Evolutionary conservation across 1,284 basidiomycete species (phyloP).

Genomic region (Cryptococcus maquisensis): DNA sequence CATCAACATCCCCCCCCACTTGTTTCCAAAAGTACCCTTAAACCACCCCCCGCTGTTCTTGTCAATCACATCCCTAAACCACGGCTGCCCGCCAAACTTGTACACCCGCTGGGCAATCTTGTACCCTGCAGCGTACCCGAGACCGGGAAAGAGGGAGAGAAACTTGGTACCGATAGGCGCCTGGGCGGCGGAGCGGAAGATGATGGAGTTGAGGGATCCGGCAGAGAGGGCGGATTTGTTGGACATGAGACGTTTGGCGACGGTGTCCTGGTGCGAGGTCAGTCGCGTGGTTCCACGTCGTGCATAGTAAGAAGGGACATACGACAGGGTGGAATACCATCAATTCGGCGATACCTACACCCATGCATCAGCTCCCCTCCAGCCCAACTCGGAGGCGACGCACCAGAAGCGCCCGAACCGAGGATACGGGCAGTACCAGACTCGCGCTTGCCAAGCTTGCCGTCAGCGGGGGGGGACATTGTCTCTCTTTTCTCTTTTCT

Average conservation of each 20-base stretch:
- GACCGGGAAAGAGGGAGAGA: conserved; percentile 90
- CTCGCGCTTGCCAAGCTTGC: conserved; percentile 54
- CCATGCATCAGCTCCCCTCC: conserved; percentile 2
- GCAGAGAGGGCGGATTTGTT: conserved; percentile 78
- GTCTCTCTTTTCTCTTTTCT: conserved; percentile 1
- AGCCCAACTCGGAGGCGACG: conserved; percentile 23
- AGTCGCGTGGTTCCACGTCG: neutral
- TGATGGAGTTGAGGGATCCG: conserved; percentile 63
- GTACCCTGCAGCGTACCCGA: conserved; percentile 97
- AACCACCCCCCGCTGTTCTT: conserved; percentile 72
- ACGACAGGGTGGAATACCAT: conserved; percentile 79
- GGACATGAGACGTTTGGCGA: conserved; percentile 96
- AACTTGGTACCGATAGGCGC: conserved; percentile 69
- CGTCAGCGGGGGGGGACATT: conserved; percentile 44
- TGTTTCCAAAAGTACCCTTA: conserved; percentile 83
- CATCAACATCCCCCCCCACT: conserved; percentile 93
- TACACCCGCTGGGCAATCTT: conserved; percentile 90
- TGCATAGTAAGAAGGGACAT: conserved; percentile 4
- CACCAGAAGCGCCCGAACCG: conserved; percentile 87
- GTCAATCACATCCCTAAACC: conserved; percentile 88
- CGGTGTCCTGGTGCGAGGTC: conserved; percentile 63
- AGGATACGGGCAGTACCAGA: conserved; percentile 86
- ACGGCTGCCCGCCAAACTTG: conserved; percentile 99
- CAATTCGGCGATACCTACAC: conserved; percentile 84
- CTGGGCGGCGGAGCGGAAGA: conserved; percentile 81